phyloP scores from a whole-genome alignment of 2,329 filamentous ascomycete species.

The Phyllosticta citriasiana region DNA sequence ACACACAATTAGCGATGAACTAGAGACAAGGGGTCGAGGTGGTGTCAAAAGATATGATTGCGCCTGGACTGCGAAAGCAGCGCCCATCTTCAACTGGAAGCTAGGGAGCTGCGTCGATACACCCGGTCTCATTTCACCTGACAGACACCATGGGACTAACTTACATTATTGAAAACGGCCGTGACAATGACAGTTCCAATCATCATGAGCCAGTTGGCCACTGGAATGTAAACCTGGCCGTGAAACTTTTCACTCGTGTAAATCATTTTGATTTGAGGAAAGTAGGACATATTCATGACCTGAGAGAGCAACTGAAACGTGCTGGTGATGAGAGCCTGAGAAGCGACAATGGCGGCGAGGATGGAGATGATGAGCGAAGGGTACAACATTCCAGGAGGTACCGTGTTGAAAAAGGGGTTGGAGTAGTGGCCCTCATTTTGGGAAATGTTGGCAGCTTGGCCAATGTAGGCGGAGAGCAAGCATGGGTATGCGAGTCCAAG shows the following conservation, averaged over 20 bases:
- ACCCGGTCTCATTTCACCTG: no score
- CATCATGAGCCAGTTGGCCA: slow-evolving; percentile 70
- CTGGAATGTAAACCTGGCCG: slow-evolving; percentile 66
- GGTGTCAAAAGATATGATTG: background rate
- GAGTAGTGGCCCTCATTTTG: slow-evolving; percentile 49
- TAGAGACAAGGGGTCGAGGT: background rate
- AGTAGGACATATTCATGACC: slow-evolving; percentile 64
- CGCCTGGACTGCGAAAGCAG: background rate
- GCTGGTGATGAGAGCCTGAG: slow-evolving; percentile 68
- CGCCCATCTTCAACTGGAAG: no score
- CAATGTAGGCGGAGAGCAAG: slow-evolving; percentile 55
- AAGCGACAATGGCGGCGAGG: slow-evolving; percentile 63
- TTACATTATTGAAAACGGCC: slow-evolving; percentile 59
- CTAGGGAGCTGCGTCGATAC: no score
- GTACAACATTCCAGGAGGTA: slow-evolving; percentile 58
- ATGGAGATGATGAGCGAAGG: slow-evolving; percentile 59
- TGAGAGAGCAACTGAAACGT: slow-evolving; percentile 58
- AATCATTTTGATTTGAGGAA: slow-evolving; percentile 63
- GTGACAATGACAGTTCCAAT: slow-evolving; percentile 65
- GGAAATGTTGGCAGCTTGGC: slow-evolving; percentile 65
- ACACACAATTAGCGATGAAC: background rate
- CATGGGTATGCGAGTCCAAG: slow-evolving; percentile 59
- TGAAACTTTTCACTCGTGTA: slow-evolving; percentile 63
- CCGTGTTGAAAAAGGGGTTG: slow-evolving; percentile 66
- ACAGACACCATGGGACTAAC: slow-evolving; percentile 12